Conservation (phyloP, 345 rosid species). For the Eutrema japonicum region DNA sequence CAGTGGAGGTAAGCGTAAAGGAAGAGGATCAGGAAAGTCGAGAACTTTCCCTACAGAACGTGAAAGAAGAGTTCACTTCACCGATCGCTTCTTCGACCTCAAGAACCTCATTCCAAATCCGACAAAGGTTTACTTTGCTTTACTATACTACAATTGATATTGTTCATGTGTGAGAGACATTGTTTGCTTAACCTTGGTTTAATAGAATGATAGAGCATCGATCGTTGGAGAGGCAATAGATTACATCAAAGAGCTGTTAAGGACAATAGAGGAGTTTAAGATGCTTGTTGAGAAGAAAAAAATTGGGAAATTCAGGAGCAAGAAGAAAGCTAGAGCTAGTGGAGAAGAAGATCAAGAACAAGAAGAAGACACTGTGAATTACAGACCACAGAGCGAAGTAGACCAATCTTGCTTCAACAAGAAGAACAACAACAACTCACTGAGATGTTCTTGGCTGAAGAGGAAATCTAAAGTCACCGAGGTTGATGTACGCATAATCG, state of each 20-base stretch:
- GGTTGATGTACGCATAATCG: conserved; percentile 75
- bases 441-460: conserved; percentile 85
- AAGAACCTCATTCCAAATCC: conserved; percentile 66
- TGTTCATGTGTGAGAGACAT: background rate
- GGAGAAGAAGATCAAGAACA: conserved; percentile 21
- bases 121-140: conserved; percentile 51
- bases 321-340: conserved; percentile 51
- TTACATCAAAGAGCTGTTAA: conserved; percentile 73
- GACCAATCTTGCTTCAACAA: conserved; percentile 52
- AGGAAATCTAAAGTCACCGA: conserved; percentile 77
- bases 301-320: conserved; percentile 56
- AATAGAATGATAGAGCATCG: conserved; percentile 70
- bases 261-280: conserved; percentile 64
- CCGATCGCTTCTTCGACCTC: conserved; percentile 51
- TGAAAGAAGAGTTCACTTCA: conserved; percentile 64
- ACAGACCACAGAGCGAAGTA: conserved; percentile 48
- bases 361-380: conserved; percentile 49
- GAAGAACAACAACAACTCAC: conserved; percentile 38
- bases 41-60: conserved; percentile 66
- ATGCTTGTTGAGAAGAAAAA: conserved; percentile 72
- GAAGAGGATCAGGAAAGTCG: conserved; percentile 54
- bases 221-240: conserved; percentile 73
- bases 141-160: background rate
- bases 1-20: conserved; percentile 46
- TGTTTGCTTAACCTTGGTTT: conserved; percentile 7